Conservation (phyloP, 2,329 filamentous ascomycete genomes). For the Ascochyta pisi region DNA sequence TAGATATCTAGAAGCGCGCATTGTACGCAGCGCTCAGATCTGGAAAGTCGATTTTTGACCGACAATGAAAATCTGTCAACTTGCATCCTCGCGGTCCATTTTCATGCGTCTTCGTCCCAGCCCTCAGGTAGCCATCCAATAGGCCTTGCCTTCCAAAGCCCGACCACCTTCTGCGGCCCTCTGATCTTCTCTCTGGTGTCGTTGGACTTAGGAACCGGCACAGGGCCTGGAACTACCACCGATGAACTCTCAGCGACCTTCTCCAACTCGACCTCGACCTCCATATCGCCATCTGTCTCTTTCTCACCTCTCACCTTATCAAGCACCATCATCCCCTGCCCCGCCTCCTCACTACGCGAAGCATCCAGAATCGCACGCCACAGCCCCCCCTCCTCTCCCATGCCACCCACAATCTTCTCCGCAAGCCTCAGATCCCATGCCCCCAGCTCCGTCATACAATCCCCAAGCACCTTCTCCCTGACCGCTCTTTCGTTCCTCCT, state of each 20-base stretch:
- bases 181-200: slow-evolving; percentile 16
- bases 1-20: not conserved
- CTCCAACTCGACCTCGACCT: not conserved
- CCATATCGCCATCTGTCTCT: not conserved
- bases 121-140: slow-evolving; percentile 40
- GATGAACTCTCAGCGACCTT: not conserved
- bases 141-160: slow-evolving; percentile 40
- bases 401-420: slow-evolving; percentile 36
- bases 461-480: slow-evolving; percentile 19
- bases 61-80: not conserved
- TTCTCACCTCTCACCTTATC: slow-evolving; percentile 4
- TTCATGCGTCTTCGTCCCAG: slow-evolving; percentile 31
- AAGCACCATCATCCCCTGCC: slow-evolving; percentile 13
- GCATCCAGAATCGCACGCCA: slow-evolving; percentile 44
- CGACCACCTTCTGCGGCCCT: slow-evolving; percentile 42
- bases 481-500: slow-evolving; percentile 17
- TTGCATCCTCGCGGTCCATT: not conserved
- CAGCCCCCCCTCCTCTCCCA: slow-evolving; percentile 18
- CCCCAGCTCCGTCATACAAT: slow-evolving; percentile 48
- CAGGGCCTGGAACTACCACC: not conserved
- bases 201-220: not conserved
- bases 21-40: not conserved
- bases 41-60: not conserved
- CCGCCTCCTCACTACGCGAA: slow-evolving; percentile 21
- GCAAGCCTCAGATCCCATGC: slow-evolving; percentile 50